Percentiles rank a stretch among this genome's conserved stretches.
phyloP scores from a whole-genome alignment of 2,329 filamentous ascomycete species.

The Aspergillus hortae region DNA sequence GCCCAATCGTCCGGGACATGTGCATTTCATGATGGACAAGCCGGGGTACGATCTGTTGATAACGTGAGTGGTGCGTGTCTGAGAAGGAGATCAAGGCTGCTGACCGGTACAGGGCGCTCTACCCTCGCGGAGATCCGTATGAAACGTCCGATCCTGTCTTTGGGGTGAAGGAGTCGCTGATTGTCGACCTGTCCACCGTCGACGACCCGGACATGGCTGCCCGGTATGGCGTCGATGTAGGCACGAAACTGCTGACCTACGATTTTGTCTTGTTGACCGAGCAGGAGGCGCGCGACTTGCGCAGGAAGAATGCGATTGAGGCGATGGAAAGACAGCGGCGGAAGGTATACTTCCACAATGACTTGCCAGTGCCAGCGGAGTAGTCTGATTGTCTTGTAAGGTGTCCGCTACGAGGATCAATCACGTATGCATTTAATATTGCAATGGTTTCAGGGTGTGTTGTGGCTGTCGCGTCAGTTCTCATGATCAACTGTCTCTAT shows the following conservation, averaged over 20 bases:
- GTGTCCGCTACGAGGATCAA: not conserved
- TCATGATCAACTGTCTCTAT: too few species aligned
- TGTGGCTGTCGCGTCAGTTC: too few species aligned
- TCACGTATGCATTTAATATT: not conserved
- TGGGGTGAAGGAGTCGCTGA: constrained; percentile 27
- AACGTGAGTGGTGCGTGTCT: constrained; percentile 14
- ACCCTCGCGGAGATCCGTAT: constrained; percentile 26
- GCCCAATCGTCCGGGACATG: constrained; percentile 22
- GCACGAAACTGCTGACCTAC: constrained; percentile 18
- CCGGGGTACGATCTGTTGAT: constrained; percentile 18
- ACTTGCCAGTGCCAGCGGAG: constrained; percentile 9
- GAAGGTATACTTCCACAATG: constrained; percentile 12
- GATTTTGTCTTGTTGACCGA: constrained; percentile 23
- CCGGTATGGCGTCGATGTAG: constrained; percentile 23
- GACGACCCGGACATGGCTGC: constrained; percentile 19
- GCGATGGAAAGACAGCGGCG: constrained; percentile 12
- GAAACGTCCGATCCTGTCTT: constrained; percentile 28
- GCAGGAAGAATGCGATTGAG: constrained; percentile 12
- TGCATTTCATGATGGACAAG: constrained; percentile 23
- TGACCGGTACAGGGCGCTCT: constrained; percentile 20
- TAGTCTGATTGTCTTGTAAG: not conserved
- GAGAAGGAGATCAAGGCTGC: not conserved
- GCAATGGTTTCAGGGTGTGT: not conserved
- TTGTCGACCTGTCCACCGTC: constrained; percentile 23
- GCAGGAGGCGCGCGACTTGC: constrained; percentile 7